Percentiles rank a stretch among this genome's conserved stretches.
Conservation (phyloP, 2,329 filamentous ascomycete genomes). For the Clarireedia monteithiana region DNA sequence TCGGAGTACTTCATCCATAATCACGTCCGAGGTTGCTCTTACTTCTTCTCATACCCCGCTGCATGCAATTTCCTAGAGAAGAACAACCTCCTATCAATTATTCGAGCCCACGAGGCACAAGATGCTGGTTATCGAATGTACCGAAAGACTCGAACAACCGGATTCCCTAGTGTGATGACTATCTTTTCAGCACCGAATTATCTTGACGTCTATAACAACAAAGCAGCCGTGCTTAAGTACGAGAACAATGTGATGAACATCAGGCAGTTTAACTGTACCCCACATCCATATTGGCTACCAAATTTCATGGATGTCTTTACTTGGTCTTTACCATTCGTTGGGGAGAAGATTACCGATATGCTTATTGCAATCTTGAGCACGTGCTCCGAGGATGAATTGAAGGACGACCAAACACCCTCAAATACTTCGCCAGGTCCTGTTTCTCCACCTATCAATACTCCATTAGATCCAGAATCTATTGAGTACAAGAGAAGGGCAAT, state of each 20-base stretch:
- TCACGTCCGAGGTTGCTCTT: slow-evolving; percentile 95
- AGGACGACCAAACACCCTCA: slow-evolving; percentile 76
- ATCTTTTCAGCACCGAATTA: slow-evolving; percentile 99
- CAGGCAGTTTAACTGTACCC: slow-evolving; percentile 98
- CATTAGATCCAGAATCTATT: slow-evolving; percentile 69
- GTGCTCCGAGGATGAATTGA: slow-evolving; percentile 97
- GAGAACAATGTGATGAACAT: slow-evolving; percentile 99
- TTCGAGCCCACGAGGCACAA: slow-evolving; percentile 95
- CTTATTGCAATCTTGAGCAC: slow-evolving; percentile 97
- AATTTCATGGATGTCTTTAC: slow-evolving; percentile 99
- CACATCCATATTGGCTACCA: slow-evolving; percentile 97
- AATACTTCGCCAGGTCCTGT: slow-evolving; percentile 51
- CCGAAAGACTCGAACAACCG: slow-evolving; percentile 93
- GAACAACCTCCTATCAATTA: slow-evolving; percentile 95
- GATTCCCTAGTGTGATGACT: slow-evolving; percentile 99
- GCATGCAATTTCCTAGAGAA: slow-evolving; percentile 97
- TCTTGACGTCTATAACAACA: slow-evolving; percentile 99
- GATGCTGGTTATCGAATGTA: slow-evolving; percentile 99
- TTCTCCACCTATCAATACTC: slow-evolving; percentile 59
- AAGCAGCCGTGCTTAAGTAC: slow-evolving; percentile 96
- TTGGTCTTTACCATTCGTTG: slow-evolving; percentile 98
- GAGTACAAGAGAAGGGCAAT: slow-evolving; percentile 94
- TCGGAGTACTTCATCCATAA: slow-evolving; percentile 98
- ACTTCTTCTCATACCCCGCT: slow-evolving; percentile 98
- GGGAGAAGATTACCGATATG: slow-evolving; percentile 99